Evolutionary conservation across 2,329 filamentous ascomycete genomes (phyloP).

Genomic region (Ceratocystis diversiconidia): DNA sequence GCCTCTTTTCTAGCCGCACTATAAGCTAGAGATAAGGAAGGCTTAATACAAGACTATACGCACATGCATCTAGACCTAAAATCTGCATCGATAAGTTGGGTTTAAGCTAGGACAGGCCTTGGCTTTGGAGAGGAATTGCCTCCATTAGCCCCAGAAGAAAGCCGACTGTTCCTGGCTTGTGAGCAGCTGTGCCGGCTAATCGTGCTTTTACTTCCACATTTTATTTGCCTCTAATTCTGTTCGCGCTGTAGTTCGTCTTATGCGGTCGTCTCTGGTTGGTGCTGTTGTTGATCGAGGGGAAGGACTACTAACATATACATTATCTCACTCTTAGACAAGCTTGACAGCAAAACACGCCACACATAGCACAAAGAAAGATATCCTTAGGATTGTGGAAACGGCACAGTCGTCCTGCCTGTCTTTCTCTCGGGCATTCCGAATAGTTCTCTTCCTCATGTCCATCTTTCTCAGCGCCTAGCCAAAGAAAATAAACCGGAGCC

Average conservation of each 20-base stretch:
- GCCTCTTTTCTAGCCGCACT: background rate
- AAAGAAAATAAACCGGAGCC: constrained; percentile 1
- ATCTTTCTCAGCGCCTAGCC: background rate
- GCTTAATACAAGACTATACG: background rate
- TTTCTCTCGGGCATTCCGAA: background rate
- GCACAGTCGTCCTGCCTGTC: no score
- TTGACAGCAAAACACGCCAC: no score
- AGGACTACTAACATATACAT: no score
- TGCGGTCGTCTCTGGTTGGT: background rate
- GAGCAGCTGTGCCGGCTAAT: background rate
- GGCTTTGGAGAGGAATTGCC: background rate
- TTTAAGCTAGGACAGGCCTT: background rate
- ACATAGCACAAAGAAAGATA: no score
- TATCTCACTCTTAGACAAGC: no score
- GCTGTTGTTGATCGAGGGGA: background rate
- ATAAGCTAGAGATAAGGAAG: background rate
- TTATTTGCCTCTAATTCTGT: background rate
- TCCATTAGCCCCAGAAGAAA: background rate
- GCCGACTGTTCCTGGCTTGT: background rate
- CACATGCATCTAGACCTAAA: background rate
- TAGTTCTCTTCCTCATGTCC: background rate
- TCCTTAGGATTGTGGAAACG: no score
- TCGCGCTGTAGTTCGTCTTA: background rate
- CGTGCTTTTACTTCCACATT: background rate
- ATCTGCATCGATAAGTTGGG: background rate